A percentile compares a stretch with the other conserved stretches of the same genome.
Conservation (phyloP, 768 basidiomycete genomes). For the Hericium alpestre region DNA sequence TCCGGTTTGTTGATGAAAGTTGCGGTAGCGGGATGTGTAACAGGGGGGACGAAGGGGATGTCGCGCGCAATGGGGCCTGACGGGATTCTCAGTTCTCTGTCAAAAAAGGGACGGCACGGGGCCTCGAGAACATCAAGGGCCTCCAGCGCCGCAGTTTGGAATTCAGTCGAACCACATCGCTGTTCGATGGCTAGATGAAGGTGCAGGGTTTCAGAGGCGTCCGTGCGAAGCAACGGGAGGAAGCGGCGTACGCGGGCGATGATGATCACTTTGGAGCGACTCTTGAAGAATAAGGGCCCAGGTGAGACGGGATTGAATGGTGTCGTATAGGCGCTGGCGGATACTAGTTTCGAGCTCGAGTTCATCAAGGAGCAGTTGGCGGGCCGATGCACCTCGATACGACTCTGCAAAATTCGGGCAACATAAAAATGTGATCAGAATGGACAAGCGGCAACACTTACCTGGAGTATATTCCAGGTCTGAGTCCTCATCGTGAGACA, state of each 20-base stretch:
- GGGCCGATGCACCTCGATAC: neutral
- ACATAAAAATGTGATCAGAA: neutral
- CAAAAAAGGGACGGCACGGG: constrained; percentile 28
- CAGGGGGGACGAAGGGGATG: constrained; percentile 16
- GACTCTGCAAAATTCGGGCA: neutral
- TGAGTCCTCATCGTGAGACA: neutral
- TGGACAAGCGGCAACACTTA: too few relatives aligned
- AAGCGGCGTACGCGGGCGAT: neutral
- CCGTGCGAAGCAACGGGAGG: neutral
- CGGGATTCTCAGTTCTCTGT: constrained; percentile 19
- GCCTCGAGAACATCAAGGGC: constrained; percentile 31
- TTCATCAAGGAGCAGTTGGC: constrained; percentile 27
- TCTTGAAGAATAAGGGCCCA: constrained; percentile 35
- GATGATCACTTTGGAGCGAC: constrained; percentile 17
- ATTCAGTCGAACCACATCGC: constrained; percentile 10
- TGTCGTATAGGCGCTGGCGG: constrained; percentile 29
- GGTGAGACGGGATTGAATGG: constrained; percentile 33
- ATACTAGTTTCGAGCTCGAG: constrained; percentile 34
- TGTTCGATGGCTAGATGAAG: neutral
- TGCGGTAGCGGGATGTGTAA: neutral
- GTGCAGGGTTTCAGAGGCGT: neutral
- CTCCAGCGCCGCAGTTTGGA: constrained; percentile 31
- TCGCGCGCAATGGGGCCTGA: constrained; percentile 11
- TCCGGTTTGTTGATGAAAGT: neutral
- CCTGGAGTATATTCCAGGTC: neutral